These are phyloP conservation scores for Xylaria sp. DNA, from an alignment of 2,329 filamentous ascomycete genomes.

Conservation along the genomic window DNA sequence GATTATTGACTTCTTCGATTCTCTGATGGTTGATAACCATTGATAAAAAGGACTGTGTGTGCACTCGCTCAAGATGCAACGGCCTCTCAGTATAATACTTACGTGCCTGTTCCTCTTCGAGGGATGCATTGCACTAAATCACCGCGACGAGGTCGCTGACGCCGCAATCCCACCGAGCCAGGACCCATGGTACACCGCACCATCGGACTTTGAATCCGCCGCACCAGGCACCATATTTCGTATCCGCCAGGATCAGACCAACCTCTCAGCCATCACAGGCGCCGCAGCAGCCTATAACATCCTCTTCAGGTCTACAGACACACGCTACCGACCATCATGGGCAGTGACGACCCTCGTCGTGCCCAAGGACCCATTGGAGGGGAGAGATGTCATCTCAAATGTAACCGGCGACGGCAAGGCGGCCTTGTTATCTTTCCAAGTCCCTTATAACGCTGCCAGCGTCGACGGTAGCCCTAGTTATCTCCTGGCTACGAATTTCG, in stretches of 20 bases:
- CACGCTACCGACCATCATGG: slow-evolving; percentile 43
- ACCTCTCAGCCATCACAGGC: slow-evolving; percentile 25
- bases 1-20: too few species aligned
- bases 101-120: too few species aligned
- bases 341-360: slow-evolving; percentile 46
- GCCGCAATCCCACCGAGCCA: slow-evolving; percentile 38
- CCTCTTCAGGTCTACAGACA: slow-evolving; percentile 47
- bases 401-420: slow-evolving; percentile 3
- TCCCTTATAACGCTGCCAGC: slow-evolving; percentile 45
- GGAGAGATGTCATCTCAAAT: too few species aligned
- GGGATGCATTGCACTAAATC: too few species aligned
- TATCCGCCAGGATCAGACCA: slow-evolving; percentile 37
- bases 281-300: slow-evolving; percentile 42
- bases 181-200: slow-evolving; percentile 44
- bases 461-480: slow-evolving; percentile 46
- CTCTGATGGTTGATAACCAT: too few species aligned
- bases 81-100: too few species aligned
- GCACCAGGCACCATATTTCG: slow-evolving; percentile 40
- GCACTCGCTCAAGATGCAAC: too few species aligned
- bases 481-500: slow-evolving; percentile 38
- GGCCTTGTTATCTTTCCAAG: slow-evolving; percentile 48
- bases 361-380: background rate
- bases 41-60: too few species aligned
- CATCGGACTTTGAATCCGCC: slow-evolving; percentile 36
- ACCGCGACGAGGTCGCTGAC: too few species aligned